Evolutionary conservation across 176 grass and related monocot genomes (phyloP).

Genomic region (Rhipidocladum racemiflorum): DNA sequence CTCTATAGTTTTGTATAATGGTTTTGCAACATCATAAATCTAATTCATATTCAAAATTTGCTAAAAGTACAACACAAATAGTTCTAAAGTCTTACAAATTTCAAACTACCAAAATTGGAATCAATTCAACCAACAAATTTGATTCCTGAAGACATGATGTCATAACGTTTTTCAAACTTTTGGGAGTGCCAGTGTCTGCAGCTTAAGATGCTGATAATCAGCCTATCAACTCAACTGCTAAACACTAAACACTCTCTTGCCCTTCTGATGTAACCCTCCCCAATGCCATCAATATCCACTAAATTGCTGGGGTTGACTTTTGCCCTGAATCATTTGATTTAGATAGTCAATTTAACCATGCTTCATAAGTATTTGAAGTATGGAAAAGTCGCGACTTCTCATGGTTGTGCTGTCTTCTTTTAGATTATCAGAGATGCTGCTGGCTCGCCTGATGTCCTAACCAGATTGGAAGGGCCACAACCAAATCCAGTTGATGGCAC

Average conservation of each 20-base stretch:
- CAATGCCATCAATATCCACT: background rate
- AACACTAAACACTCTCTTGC: background rate
- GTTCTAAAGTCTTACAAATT: too few species aligned
- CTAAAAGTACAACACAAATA: too few species aligned
- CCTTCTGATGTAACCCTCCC: background rate
- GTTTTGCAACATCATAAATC: too few species aligned
- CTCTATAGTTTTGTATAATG: too few species aligned
- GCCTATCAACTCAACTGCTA: background rate
- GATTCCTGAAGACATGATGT: too few species aligned
- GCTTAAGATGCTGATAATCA: constrained; percentile 1
- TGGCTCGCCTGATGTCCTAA: constrained; percentile 91
- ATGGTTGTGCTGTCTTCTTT: constrained; percentile 11
- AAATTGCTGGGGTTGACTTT: background rate
- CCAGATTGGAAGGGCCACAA: constrained; percentile 60
- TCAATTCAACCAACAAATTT: too few species aligned
- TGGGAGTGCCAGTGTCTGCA: too few species aligned
- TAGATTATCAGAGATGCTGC: constrained; percentile 87
- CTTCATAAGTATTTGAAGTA: background rate
- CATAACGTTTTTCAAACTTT: too few species aligned
- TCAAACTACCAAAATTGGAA: too few species aligned
- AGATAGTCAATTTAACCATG: background rate
- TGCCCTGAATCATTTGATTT: background rate
- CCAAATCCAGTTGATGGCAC: constrained; percentile 25
- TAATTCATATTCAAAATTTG: too few species aligned
- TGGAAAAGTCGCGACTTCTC: background rate